These are phyloP conservation scores for Pontederia paniculata DNA, from an alignment of 176 grass and related monocot species.

Conservation along the genomic window DNA sequence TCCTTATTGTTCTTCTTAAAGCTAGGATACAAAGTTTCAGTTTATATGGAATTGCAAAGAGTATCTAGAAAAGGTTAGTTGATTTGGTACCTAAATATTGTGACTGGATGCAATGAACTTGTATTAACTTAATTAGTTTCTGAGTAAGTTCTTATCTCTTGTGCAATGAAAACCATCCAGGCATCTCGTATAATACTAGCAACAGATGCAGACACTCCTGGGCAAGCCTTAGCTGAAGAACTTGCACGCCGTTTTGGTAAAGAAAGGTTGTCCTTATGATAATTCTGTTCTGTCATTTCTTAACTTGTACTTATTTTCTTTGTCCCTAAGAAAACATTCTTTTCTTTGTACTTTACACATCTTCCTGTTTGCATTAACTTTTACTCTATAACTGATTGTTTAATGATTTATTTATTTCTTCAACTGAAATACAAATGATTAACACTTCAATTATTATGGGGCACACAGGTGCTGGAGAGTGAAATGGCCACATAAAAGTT, in stretches of 20 bases:
- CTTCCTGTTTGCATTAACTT: background rate
- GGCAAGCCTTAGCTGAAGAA: conserved; percentile 89
- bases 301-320: no score
- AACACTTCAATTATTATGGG: conserved; percentile 16
- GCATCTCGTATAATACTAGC: conserved; percentile 97
- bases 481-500: conserved; percentile 71
- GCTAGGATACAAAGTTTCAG: conserved; percentile 87
- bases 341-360: conserved; percentile 8
- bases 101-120: background rate
- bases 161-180: conserved; percentile 23
- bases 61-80: conserved; percentile 62
- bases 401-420: background rate
- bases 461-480: conserved; percentile 89
- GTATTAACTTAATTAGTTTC: background rate
- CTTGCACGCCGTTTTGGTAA: conserved; percentile 88
- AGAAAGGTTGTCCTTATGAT: conserved; percentile 66
- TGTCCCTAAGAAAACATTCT: conserved; percentile 13
- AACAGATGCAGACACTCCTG: conserved; percentile 60
- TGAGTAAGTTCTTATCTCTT: conserved; percentile 7
- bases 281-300: background rate
- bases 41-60: conserved; percentile 92
- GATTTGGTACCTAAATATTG: conserved; percentile 1
- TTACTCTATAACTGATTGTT: background rate
- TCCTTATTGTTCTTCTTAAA: conserved; percentile 51
- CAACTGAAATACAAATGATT: background rate